A percentile compares a stretch with the other conserved stretches of the same genome.
These are phyloP conservation scores for Ophiostoma sp. DNA, from an alignment of 2,329 filamentous ascomycete species.

Conservation along the genomic window DNA sequence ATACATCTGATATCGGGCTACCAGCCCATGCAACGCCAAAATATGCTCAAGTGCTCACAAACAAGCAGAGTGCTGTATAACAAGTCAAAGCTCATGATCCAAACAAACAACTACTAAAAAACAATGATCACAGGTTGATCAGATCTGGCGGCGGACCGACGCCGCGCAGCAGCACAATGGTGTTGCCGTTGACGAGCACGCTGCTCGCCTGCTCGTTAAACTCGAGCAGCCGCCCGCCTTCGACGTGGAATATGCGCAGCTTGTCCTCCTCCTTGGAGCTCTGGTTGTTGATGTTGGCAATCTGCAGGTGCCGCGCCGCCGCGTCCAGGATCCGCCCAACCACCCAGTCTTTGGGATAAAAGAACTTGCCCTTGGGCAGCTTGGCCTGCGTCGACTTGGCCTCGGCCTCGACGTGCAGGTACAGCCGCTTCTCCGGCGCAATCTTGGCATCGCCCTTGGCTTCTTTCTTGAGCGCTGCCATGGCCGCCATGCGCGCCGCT, in stretches of 20 bases:
- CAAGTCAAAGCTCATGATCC: neutral
- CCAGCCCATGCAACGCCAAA: neutral
- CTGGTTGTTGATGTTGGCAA: conserved; percentile 79
- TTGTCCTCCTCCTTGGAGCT: conserved; percentile 70
- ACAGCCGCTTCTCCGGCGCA: conserved; percentile 76
- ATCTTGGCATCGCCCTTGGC: conserved; percentile 88
- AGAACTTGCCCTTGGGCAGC: conserved; percentile 74
- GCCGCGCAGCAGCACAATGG: conserved; percentile 79
- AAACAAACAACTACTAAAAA: neutral
- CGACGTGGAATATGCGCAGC: conserved; percentile 85
- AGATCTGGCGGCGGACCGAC: conserved; percentile 73
- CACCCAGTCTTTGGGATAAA: conserved; percentile 80
- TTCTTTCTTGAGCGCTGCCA: conserved; percentile 74
- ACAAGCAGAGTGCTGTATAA: no score
- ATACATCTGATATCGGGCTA: neutral
- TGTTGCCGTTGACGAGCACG: conserved; percentile 73
- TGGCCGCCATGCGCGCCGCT: conserved; percentile 59
- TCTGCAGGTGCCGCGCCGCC: conserved; percentile 69
- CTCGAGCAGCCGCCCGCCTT: conserved; percentile 78
- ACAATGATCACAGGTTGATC: conserved; percentile 46
- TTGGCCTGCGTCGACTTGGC: conserved; percentile 79
- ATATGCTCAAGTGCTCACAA: neutral
- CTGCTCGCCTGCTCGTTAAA: conserved; percentile 81
- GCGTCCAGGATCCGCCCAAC: conserved; percentile 75
- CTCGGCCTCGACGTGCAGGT: conserved; percentile 84